Conservation (phyloP, 2,329 filamentous ascomycete genomes). For the Trichoderma pleuroti region DNA sequence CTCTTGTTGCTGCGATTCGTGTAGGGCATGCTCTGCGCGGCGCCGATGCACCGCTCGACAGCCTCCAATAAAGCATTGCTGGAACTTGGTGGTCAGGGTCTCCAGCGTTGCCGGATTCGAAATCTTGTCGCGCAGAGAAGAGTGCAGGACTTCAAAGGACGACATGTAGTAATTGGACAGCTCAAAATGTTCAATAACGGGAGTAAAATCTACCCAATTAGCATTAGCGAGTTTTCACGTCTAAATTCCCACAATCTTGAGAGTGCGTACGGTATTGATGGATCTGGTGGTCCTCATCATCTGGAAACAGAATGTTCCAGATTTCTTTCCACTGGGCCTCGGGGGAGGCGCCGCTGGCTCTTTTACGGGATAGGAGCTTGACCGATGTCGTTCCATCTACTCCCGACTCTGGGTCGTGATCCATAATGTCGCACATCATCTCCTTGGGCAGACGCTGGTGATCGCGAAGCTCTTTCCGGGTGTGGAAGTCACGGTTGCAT, state of each 20-base stretch:
- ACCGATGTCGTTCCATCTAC: slow-evolving; percentile 40
- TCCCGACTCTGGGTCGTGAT: slow-evolving; percentile 39
- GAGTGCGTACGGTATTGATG: slow-evolving; percentile 29
- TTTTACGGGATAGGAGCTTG: slow-evolving; percentile 39
- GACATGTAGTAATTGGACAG: slow-evolving; percentile 33
- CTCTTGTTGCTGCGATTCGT: slow-evolving; percentile 42
- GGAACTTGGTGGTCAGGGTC: slow-evolving; percentile 38
- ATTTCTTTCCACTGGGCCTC: slow-evolving; percentile 41
- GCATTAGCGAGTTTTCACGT: not conserved
- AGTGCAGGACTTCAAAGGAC: slow-evolving; percentile 34
- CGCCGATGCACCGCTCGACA: slow-evolving; percentile 35
- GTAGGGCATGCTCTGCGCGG: slow-evolving; percentile 38
- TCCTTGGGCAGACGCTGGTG: slow-evolving; percentile 41
- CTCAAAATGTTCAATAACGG: slow-evolving; percentile 43
- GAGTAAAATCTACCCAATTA: slow-evolving; percentile 34
- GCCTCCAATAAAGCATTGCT: slow-evolving; percentile 42
- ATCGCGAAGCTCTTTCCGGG: slow-evolving; percentile 38
- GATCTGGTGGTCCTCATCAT: slow-evolving; percentile 36
- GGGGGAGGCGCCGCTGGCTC: slow-evolving; percentile 37
- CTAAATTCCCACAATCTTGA: not conserved
- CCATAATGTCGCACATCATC: slow-evolving; percentile 41
- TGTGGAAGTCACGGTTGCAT: slow-evolving; percentile 39
- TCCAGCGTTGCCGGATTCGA: slow-evolving; percentile 38
- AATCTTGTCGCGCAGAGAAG: slow-evolving; percentile 36
- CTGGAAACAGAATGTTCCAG: slow-evolving; percentile 42